phyloP scores from a whole-genome alignment of 2,329 filamentous ascomycete species.

The Ambrosiella xylebori region DNA sequence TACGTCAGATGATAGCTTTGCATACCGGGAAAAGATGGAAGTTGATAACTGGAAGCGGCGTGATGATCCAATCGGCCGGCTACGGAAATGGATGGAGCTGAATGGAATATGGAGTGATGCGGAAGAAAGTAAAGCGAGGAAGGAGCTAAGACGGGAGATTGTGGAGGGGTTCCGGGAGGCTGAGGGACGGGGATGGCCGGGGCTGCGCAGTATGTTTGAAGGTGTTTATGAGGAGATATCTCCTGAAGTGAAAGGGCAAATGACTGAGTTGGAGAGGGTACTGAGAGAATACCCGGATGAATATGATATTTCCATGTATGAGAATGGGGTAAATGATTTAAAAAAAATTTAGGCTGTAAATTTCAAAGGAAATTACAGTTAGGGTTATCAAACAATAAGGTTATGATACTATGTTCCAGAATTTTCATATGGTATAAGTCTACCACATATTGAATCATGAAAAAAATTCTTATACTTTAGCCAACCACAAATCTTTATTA shows the following conservation, averaged over 20 bases:
- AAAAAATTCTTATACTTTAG: background rate
- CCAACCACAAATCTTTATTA: background rate
- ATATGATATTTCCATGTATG: conserved; percentile 66
- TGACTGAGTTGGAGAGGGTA: conserved; percentile 51
- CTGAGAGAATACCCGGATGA: conserved; percentile 77
- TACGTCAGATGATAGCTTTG: conserved; percentile 91
- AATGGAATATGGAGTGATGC: conserved; percentile 71
- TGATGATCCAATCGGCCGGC: conserved; percentile 71
- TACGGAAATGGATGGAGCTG: conserved; percentile 82
- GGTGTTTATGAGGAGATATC: conserved; percentile 84
- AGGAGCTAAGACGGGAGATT: conserved; percentile 52
- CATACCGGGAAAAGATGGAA: conserved; percentile 81
- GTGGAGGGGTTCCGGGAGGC: conserved; percentile 71
- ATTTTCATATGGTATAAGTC: background rate
- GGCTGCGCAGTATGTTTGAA: conserved; percentile 57
- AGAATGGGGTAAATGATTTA: conserved; percentile 40
- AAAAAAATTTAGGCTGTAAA: background rate
- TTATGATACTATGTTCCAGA: too few relatives aligned
- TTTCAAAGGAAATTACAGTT: background rate
- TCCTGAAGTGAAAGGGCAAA: conserved; percentile 60
- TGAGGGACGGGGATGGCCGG: conserved; percentile 64
- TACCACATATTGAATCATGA: background rate
- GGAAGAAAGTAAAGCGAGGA: conserved; percentile 57
- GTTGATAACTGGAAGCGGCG: conserved; percentile 90
- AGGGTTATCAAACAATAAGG: too few relatives aligned